Evolutionary conservation across 805 yeast genomes (phyloP), one percentile per base, ranked within the genome.

Genomic region (Saturnispora zaruensis): DNA sequence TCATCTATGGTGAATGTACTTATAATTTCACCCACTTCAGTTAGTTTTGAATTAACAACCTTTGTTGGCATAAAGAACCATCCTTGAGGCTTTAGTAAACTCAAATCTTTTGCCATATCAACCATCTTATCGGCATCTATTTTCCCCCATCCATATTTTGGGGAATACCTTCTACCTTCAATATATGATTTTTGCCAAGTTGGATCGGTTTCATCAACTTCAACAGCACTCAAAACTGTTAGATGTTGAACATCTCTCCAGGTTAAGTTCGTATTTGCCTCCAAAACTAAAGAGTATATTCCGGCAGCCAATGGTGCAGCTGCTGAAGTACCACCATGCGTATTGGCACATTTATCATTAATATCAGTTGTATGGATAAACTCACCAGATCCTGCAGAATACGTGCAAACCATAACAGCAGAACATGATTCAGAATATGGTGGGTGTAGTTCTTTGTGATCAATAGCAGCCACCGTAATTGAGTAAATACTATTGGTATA

Each of bases 301-400:
- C 98, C 99, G 0, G 98, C 97, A 0, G 97, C 98, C 50, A 93
- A 73, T 0, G 99, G 99, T 0, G 99, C 99, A 14, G 99, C 97
- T 0, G 99, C 99, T 21, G 98, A 91, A 0, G 99, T 93, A 20
- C 99, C 99, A 9, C 97, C 96, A 65, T 93, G 99, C 24, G 58
- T 65, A 36, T 74, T 74, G 2, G 95, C 71, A 66, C 99, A 93
- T 56, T 70, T 66, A 6, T 76, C 75, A 45, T 81, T 73, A 41
- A 87, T 75, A 63, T 87, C 96, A 2, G 96, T 85, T 6, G 98
- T 86, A 61, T 86, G 90, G 51, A 93, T 91, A 60, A 80, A 84
- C 61, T 87, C 96, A 33, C 87, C 86, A 3, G 90, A 81, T 1
- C 97, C 97, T 2, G 96, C 87, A 3, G 95, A 83, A 61, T 89